Conservation (phyloP, 2,329 filamentous ascomycete species). For the Teratosphaeria gauchensis region DNA sequence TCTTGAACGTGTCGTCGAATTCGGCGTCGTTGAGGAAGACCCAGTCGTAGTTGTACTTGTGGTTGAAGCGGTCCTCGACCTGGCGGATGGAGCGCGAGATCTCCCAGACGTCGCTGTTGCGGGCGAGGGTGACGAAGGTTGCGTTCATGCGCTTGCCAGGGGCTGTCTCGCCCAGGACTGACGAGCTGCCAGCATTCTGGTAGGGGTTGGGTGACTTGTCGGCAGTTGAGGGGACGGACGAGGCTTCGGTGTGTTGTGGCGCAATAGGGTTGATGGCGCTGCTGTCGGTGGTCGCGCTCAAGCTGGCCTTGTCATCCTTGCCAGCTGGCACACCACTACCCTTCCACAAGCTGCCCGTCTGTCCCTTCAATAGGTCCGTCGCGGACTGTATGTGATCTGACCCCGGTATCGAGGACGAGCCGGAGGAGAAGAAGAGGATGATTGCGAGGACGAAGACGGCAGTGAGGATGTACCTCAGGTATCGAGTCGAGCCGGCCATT, state of each 20-base stretch:
- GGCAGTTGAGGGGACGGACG: neutral
- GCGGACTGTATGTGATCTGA: constrained; percentile 25
- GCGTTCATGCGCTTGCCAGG: constrained; percentile 80
- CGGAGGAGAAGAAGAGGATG: constrained; percentile 73
- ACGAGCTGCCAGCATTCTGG: constrained; percentile 2
- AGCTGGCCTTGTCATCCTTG: constrained; percentile 6
- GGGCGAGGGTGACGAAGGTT: constrained; percentile 90
- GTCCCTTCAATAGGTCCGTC: constrained; percentile 25
- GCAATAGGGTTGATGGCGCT: constrained; percentile 6
- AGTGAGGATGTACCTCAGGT: constrained; percentile 63
- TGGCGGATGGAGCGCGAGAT: constrained; percentile 93
- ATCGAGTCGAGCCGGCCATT: constrained; percentile 62
- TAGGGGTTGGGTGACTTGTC: constrained; percentile 21
- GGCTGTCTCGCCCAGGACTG: constrained; percentile 24
- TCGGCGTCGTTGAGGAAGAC: constrained; percentile 96
- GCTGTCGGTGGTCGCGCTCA: constrained; percentile 1
- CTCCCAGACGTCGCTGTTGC: constrained; percentile 92
- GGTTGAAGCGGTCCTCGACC: constrained; percentile 96
- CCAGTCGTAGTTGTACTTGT: constrained; percentile 96
- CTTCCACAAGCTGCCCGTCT: constrained; percentile 21
- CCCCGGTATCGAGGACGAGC: constrained; percentile 28
- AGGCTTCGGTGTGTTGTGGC: constrained; percentile 6
- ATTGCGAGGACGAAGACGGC: constrained; percentile 72
- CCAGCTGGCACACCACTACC: constrained; percentile 9
- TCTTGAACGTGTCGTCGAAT: constrained; percentile 89